A percentile compares a stretch with the other conserved stretches of the same genome.
Conservation (phyloP, 202 grass and related monocot species). For the Carex sylvatica region DNA sequence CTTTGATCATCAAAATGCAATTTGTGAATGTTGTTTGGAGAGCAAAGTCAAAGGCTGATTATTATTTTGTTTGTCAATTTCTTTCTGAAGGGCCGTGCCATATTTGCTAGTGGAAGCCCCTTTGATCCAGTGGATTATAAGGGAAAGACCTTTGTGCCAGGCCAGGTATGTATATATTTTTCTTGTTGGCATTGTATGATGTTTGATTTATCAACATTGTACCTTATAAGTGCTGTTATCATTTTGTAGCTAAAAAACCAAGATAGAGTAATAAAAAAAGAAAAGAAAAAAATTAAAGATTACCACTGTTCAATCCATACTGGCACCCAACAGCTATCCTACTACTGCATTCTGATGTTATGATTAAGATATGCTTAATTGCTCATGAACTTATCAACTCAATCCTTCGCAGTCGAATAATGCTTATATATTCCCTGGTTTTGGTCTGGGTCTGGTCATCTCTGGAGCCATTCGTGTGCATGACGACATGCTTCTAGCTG, state of each 20-base stretch:
- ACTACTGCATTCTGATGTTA: background rate
- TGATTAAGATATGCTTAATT: constrained; percentile 18
- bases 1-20: background rate
- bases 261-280: constrained; percentile 7
- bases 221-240: background rate
- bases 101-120: constrained; percentile 98
- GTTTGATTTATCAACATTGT: constrained; percentile 6
- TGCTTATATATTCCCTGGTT: constrained; percentile 98
- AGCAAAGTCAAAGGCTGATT: constrained; percentile 7
- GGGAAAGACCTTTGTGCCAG: constrained; percentile 72
- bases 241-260: background rate
- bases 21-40: background rate
- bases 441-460: constrained; percentile 86
- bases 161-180: constrained; percentile 56
- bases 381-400: background rate
- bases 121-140: constrained; percentile 79
- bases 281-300: background rate
- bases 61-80: constrained; percentile 22
- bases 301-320: background rate
- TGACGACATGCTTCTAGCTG: constrained; percentile 97
- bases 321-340: background rate
- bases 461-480: constrained; percentile 85
- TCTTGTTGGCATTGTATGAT: constrained; percentile 10
- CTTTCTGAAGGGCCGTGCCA: constrained; percentile 61
- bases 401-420: constrained; percentile 68